Conservation (phyloP, 2,329 filamentous ascomycete genomes). For the Beauveria sp. region DNA sequence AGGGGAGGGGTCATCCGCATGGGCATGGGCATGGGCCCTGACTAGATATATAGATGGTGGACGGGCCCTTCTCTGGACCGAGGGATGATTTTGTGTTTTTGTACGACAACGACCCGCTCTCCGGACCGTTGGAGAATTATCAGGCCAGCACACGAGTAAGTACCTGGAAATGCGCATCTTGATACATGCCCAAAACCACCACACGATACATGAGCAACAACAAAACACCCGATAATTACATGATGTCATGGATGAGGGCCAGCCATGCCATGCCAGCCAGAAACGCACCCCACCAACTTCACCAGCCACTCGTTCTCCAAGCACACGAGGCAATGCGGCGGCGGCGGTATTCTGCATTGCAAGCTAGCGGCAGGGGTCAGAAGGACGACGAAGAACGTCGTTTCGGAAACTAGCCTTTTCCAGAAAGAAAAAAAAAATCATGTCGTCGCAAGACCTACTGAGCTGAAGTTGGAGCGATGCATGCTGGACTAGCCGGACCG, state of each 20-base stretch:
- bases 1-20: neutral
- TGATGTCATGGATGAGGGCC: neutral
- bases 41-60: neutral
- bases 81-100: no score
- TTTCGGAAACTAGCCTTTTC: neutral
- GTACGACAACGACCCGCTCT: no score
- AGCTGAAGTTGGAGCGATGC: neutral
- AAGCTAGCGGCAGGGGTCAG: neutral
- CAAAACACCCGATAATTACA: neutral
- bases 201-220: neutral
- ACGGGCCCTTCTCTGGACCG: no score
- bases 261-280: neutral
- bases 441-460: neutral
- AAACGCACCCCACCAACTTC: neutral
- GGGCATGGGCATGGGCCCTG: neutral
- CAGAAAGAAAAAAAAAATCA: neutral
- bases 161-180: neutral
- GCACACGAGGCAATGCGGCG: neutral
- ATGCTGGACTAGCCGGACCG: no score
- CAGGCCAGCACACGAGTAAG: no score
- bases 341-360: neutral
- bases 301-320: neutral
- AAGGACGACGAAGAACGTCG: neutral
- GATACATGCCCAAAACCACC: neutral
- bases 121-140: no score